Evolutionary conservation across 805 yeast genomes (phyloP), one percentile per base, ranked within the genome.

Genomic region (Kazachstania psychrophila): DNA sequence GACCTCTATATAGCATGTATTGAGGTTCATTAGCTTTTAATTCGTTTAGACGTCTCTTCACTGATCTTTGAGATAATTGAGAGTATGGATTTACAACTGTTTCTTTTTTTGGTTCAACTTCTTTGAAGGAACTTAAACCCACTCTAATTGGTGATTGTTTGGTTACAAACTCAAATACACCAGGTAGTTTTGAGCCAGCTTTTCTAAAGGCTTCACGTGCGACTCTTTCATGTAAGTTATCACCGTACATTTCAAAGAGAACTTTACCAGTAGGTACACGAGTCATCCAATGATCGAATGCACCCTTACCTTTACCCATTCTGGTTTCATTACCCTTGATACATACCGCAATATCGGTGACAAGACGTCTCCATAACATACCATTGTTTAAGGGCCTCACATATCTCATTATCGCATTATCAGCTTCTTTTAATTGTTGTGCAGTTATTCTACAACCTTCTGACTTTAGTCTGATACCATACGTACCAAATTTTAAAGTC

Each of bases 251-350:
- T 65, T 92, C 98, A 54, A 88, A 86, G 16, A 88, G 67, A 28
- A 92, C 77, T 55, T 87, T 88, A 3, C 98, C 98, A 0, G 96
- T 88, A 28, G 97, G 94, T 11, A 92, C 92, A 52, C 98, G 77
- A 23, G 79, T 83, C 52, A 94, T 94, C 97, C 97, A 92, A 66
- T 86, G 92, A 53, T 86, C 95, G 57, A 92, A 89, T 0, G 88
- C 80, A 64, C 98, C 98, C 64, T 92, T 92, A 68, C 98, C 98
- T 62, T 92, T 92, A 69, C 98, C 98, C 98, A 92, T 92, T 79
- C 98, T 92, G 9, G 96, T 86, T 60, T 92, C 96, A 61, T 92
- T 92, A 66, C 98, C 98, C 66, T 92, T 92, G 43, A 84, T 76
- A 63, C 96, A 87, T 10, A 92, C 94, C 0, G 97, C 92, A 37